Percentiles rank a stretch among this genome's conserved stretches.
Conservation (phyloP, 2,329 filamentous ascomycete genomes). For the Xylariaceae sp. region DNA sequence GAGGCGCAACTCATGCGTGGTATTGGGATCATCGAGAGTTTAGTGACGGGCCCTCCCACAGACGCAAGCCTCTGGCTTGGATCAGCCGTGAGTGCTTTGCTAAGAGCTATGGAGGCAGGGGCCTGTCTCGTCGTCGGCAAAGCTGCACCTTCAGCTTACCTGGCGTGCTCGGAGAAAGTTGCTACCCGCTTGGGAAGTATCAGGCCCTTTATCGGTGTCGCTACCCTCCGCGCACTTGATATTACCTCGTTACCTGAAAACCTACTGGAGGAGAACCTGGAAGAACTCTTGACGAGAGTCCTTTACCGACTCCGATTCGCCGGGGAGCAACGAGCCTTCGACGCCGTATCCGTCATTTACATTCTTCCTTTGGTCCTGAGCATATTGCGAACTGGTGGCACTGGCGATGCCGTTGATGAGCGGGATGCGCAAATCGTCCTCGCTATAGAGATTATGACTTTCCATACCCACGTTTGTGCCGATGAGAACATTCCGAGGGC, state of each 20-base stretch:
- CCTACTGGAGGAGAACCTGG: constrained; percentile 74
- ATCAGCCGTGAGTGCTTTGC: constrained; percentile 67
- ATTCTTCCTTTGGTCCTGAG: constrained; percentile 77
- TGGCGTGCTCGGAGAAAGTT: constrained; percentile 73
- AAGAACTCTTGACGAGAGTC: constrained; percentile 79
- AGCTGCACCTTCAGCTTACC: constrained; percentile 70
- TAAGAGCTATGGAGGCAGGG: constrained; percentile 73
- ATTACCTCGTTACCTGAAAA: constrained; percentile 68
- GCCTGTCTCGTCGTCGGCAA: constrained; percentile 79
- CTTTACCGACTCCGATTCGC: constrained; percentile 87
- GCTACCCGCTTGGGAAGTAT: constrained; percentile 71
- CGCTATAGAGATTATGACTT: constrained; percentile 81
- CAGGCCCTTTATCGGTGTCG: constrained; percentile 80
- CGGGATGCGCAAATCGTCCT: constrained; percentile 86
- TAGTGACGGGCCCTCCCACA: constrained; percentile 84
- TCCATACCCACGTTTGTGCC: constrained; percentile 77
- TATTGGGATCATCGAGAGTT: constrained; percentile 76
- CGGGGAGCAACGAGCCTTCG: constrained; percentile 90
- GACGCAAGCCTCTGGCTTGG: constrained; percentile 88
- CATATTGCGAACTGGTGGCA: constrained; percentile 74
- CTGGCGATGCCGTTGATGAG: constrained; percentile 70
- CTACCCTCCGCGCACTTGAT: constrained; percentile 75
- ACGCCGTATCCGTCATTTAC: constrained; percentile 82
- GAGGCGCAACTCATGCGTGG: constrained; percentile 74
- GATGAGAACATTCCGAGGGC: constrained; percentile 73